These are phyloP conservation scores for Suillus variegatus DNA, from an alignment of 768 basidiomycete genomes.

Conservation along the genomic window DNA sequence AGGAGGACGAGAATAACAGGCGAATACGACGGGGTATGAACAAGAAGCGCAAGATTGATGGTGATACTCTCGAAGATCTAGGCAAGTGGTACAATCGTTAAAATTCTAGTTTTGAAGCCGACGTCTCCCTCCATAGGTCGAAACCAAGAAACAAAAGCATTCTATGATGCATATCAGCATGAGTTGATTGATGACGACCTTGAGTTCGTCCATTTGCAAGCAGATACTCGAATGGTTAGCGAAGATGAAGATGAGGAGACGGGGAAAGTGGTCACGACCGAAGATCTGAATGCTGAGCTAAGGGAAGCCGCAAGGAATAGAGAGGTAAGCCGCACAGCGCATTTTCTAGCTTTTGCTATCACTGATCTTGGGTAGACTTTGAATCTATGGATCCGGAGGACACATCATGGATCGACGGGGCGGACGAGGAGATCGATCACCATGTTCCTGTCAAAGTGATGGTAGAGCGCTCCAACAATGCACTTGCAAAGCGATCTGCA, in stretches of 20 bases:
- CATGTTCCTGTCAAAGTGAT: constrained; percentile 36
- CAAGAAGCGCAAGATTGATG: constrained; percentile 61
- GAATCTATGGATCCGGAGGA: constrained; percentile 39
- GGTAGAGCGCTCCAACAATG: constrained; percentile 16
- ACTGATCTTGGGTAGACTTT: constrained; percentile 16
- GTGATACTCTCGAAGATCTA: constrained; percentile 63
- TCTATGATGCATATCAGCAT: constrained; percentile 63
- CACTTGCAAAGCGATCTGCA: constrained; percentile 13
- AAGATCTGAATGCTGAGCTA: constrained; percentile 36
- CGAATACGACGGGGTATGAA: constrained; percentile 50
- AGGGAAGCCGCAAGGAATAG: constrained; percentile 33
- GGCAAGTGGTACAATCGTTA: constrained; percentile 40
- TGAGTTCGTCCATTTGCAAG: constrained; percentile 52
- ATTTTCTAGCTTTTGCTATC: background rate
- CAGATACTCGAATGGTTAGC: constrained; percentile 30
- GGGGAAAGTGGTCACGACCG: constrained; percentile 28
- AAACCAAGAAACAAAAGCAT: constrained; percentile 59
- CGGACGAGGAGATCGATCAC: constrained; percentile 36
- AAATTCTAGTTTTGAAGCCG: background rate
- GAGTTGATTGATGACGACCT: constrained; percentile 50
- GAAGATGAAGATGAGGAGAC: constrained; percentile 30
- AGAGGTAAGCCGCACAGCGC: constrained; percentile 25
- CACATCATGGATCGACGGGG: constrained; percentile 44
- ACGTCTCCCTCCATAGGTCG: constrained; percentile 41
- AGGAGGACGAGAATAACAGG: constrained; percentile 51